Conservation (phyloP, 2,329 filamentous ascomycete genomes). For the Diaporthe amygdali region DNA sequence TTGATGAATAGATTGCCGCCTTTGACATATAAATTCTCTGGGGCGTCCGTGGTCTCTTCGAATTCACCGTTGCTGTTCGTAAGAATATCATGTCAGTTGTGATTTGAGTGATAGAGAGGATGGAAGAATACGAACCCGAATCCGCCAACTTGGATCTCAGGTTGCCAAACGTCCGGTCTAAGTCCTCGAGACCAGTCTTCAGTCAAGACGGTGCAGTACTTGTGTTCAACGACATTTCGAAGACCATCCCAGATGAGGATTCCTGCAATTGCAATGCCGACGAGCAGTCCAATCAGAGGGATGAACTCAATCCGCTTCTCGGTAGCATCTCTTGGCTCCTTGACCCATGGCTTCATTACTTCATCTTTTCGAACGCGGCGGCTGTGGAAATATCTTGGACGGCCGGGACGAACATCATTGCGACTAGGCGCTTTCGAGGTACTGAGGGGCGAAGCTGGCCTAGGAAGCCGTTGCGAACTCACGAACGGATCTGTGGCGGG, state of each 20-base stretch:
- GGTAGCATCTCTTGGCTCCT: conserved; percentile 70
- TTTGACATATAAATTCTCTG: conserved; percentile 77
- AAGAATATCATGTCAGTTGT: conserved; percentile 8
- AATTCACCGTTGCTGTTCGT: conserved; percentile 76
- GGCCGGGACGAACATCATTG: background rate
- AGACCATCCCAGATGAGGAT: conserved; percentile 80
- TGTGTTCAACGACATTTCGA: conserved; percentile 73
- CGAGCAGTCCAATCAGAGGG: conserved; percentile 71
- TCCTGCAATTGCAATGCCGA: conserved; percentile 72
- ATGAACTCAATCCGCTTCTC: conserved; percentile 90
- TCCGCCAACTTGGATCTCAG: conserved; percentile 76
- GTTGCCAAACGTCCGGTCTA: conserved; percentile 69
- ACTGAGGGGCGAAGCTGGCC: background rate
- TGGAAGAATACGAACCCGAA: conserved; percentile 65
- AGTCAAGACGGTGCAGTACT: conserved; percentile 71
- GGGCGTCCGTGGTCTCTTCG: conserved; percentile 72
- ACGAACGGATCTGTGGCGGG: background rate
- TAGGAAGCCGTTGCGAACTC: background rate
- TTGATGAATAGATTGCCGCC: conserved; percentile 75
- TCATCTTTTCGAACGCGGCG: conserved; percentile 74
- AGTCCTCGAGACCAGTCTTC: conserved; percentile 69
- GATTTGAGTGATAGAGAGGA: background rate
- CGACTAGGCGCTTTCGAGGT: background rate
- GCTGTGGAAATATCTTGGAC: conserved; percentile 70
- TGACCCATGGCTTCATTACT: conserved; percentile 77